phyloP scores from a whole-genome alignment of 176 grass and related monocot species.

The Juncus inflexus region DNA sequence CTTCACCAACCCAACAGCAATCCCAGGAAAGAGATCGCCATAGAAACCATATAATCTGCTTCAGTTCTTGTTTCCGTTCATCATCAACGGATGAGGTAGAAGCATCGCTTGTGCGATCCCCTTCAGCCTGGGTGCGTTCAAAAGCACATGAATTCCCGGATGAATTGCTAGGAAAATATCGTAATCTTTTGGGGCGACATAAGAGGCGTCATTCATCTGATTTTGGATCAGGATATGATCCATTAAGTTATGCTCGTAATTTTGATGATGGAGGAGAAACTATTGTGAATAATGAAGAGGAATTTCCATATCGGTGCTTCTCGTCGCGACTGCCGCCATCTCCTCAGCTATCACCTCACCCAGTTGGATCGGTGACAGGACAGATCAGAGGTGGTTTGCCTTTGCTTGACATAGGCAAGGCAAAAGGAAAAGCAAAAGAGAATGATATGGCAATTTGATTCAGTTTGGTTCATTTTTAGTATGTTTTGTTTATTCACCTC shows the following conservation, averaged over 20 bases:
- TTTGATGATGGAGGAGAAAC: constrained; percentile 27
- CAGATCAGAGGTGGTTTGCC: not conserved
- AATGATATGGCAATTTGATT: too few relatives aligned
- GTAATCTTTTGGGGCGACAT: not conserved
- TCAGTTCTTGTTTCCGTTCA: constrained; percentile 26
- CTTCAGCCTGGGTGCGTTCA: constrained; percentile 26
- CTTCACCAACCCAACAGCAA: not conserved
- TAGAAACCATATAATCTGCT: constrained; percentile 20
- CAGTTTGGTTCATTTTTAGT: too few relatives aligned
- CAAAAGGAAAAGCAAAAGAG: not conserved
- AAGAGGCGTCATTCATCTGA: constrained; percentile 25
- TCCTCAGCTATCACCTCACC: not conserved
- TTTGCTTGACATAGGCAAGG: constrained; percentile 9
- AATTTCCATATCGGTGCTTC: constrained; percentile 17
- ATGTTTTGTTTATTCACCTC: too few relatives aligned
- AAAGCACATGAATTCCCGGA: constrained; percentile 27
- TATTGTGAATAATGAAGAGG: constrained; percentile 1
- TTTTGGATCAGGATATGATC: constrained; percentile 27
- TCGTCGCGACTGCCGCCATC: constrained; percentile 22
- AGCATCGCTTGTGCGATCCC: constrained; percentile 16
- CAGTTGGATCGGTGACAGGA: not conserved
- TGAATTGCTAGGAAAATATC: constrained; percentile 7
- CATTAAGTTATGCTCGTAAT: constrained; percentile 25
- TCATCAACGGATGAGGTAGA: not conserved
- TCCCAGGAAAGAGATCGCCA: constrained; percentile 9